These are phyloP conservation scores for Letharia columbiana DNA, from an alignment of 495 filamentous ascomycete species.

Conservation along the genomic window DNA sequence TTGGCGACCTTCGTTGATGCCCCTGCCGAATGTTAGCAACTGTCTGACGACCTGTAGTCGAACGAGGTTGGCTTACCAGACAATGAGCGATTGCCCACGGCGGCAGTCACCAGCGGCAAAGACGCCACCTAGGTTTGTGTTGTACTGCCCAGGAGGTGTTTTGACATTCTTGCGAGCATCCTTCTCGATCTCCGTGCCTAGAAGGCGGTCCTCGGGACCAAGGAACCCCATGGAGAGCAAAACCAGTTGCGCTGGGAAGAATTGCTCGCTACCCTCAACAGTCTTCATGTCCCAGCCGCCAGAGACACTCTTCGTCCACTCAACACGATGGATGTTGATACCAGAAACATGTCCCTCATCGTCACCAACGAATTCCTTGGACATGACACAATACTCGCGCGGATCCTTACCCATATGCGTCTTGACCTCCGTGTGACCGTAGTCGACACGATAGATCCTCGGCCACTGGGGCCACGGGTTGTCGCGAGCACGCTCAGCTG, in stretches of 20 bases:
- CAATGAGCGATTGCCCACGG: constrained; percentile 92
- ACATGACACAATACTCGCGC: constrained; percentile 98
- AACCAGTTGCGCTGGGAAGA: constrained; percentile 95
- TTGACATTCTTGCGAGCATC: constrained; percentile 96
- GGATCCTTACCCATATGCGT: constrained; percentile 97
- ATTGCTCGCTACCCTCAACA: constrained; percentile 86
- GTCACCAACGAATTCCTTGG: constrained; percentile 93
- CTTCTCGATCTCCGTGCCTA: constrained; percentile 82
- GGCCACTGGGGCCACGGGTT: constrained; percentile 99
- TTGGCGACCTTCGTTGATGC: constrained; percentile 97
- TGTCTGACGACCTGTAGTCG: neutral
- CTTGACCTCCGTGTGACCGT: constrained; percentile 93
- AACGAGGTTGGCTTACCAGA: constrained; percentile 63
- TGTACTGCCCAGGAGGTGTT: constrained; percentile 82
- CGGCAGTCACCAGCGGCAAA: constrained; percentile 97
- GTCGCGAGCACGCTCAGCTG: constrained; percentile 85
- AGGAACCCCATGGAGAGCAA: constrained; percentile 98
- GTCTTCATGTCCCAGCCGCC: constrained; percentile 99
- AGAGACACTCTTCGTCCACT: constrained; percentile 84
- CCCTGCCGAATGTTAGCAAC: constrained; percentile 44
- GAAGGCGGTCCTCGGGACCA: constrained; percentile 82
- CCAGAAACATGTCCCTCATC: constrained; percentile 83
- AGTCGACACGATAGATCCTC: constrained; percentile 96
- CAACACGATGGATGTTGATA: constrained; percentile 95
- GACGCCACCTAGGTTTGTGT: constrained; percentile 78